Evolutionary conservation across 208 protist genomes (phyloP), one percentile per base, ranked within the genome.

Genomic region (Crithidia thermophila): DNA sequence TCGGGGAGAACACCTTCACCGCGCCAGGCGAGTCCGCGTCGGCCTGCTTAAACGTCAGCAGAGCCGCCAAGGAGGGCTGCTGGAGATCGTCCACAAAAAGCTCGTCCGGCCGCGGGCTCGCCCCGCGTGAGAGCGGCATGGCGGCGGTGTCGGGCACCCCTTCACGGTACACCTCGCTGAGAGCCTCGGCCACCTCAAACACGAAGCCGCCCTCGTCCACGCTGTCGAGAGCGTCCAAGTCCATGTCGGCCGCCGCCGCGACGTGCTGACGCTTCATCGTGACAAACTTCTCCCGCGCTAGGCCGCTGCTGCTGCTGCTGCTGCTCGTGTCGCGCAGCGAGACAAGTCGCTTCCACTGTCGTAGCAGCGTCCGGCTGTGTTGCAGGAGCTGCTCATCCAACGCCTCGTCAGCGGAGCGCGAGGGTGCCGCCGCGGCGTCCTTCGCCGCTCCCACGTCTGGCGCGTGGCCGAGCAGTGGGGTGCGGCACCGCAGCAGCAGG

Each of bases 301-400:
- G 47, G 39, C 42, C 45, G 27, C 27, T 56, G 49, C 7, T 58
- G 61, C 49, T 67, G 47, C 25, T n/a, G 39, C 42, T 52, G 27
- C 27, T 56, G 49, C 7, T 58, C 47, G 42, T 67, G 47, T 16
- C 34, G 3, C 55, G 69, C 69, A 75, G 64, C 47, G 61, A 75
- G 20, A 50, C 43, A 25, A 75, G 69, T 10, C 46, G 61, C 23
- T 61, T 65, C 69, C 69, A 75, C 55, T 64, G 56, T 21, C 45
- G 23, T 43, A 75, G 39, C 0, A 75, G 61, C 5, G 13, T 43
- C 21, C 0, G 34, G 8, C 31, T 10, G 53, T 58, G 30, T n/a
- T 27, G 45, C 28, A 75, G 37, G 23, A 75, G 61, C 61, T 75
- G 69, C 53, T 64, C 55, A n/a, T 68, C 39, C 31, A 75, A 62